Conservation (phyloP, 2,329 filamentous ascomycete species). For the Pezicula neosporulosa region DNA sequence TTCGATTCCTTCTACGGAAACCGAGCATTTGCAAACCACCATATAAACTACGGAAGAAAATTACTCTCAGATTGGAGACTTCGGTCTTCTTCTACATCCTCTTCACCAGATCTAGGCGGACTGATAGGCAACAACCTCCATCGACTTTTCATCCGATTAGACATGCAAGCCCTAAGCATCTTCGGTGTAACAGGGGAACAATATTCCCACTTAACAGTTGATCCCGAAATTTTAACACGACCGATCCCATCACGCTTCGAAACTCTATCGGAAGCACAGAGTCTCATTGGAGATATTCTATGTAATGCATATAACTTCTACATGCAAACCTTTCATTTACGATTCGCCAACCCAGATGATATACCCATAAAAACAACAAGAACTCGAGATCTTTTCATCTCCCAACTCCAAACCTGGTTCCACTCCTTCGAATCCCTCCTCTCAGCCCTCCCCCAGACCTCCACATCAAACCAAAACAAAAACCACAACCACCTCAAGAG, state of each 20-base stretch:
- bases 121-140: constrained; percentile 50
- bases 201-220: constrained; percentile 61
- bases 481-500: constrained; percentile 11
- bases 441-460: constrained; percentile 41
- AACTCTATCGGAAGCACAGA: constrained; percentile 22
- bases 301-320: constrained; percentile 38
- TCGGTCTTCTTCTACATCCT: background rate
- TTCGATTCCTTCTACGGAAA: constrained; percentile 25
- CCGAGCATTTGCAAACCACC: constrained; percentile 54
- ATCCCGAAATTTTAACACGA: constrained; percentile 56
- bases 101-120: constrained; percentile 3
- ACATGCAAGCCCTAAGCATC: constrained; percentile 37
- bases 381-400: constrained; percentile 11
- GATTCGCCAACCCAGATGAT: constrained; percentile 28
- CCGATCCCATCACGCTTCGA: constrained; percentile 42
- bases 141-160: constrained; percentile 57
- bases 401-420: constrained; percentile 4
- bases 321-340: constrained; percentile 12
- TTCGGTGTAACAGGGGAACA: constrained; percentile 42
- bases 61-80: constrained; percentile 4
- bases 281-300: constrained; percentile 11
- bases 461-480: constrained; percentile 41
- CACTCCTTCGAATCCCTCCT: constrained; percentile 5
- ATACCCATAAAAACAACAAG: constrained; percentile 6
- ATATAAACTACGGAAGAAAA: constrained; percentile 39